Percentiles rank a stretch among this genome's conserved stretches.
Conservation (phyloP, 2,329 filamentous ascomycete species). For the Diaporthe humulicola region DNA sequence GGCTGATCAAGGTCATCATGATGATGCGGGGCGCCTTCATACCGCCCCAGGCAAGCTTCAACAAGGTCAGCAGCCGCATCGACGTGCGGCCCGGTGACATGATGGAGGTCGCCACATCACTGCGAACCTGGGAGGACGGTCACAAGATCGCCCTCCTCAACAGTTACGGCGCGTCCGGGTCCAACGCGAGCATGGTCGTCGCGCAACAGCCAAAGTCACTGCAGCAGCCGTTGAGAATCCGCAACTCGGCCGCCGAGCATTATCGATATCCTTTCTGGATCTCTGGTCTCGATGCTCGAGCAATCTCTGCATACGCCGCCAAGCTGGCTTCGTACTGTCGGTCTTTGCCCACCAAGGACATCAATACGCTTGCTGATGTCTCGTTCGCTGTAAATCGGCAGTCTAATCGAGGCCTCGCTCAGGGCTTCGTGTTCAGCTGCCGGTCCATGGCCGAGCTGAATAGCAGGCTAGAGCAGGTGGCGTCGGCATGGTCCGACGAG, state of each 20-base stretch:
- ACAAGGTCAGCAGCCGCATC: slow-evolving; percentile 53
- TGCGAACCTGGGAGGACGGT: slow-evolving; percentile 38
- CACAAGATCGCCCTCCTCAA: slow-evolving; percentile 49
- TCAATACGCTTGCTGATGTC: slow-evolving; percentile 46
- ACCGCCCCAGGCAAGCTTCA: slow-evolving; percentile 63
- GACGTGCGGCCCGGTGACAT: slow-evolving; percentile 50
- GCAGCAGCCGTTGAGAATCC: no score
- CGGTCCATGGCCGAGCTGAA: slow-evolving; percentile 45
- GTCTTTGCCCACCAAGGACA: neutral
- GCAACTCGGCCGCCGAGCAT: no score
- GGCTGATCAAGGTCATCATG: slow-evolving; percentile 58
- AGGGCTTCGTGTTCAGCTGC: slow-evolving; percentile 45
- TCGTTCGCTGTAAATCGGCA: slow-evolving; percentile 50
- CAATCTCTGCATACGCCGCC: neutral
- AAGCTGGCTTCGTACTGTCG: slow-evolving; percentile 41
- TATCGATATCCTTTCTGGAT: slow-evolving; percentile 17
- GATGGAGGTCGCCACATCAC: neutral
- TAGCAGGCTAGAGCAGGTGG: neutral
- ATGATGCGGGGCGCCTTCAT: slow-evolving; percentile 59
- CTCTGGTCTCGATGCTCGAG: neutral
- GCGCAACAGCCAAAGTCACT: slow-evolving; percentile 51
- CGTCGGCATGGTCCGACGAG: neutral
- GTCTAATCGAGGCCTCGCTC: slow-evolving; percentile 45
- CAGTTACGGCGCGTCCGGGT: slow-evolving; percentile 68
- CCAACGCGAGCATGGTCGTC: slow-evolving; percentile 66